A percentile compares a stretch with the other conserved stretches of the same genome.
Conservation (phyloP, 805 yeast genomes). For the Grigorovia yakushimaensis region DNA sequence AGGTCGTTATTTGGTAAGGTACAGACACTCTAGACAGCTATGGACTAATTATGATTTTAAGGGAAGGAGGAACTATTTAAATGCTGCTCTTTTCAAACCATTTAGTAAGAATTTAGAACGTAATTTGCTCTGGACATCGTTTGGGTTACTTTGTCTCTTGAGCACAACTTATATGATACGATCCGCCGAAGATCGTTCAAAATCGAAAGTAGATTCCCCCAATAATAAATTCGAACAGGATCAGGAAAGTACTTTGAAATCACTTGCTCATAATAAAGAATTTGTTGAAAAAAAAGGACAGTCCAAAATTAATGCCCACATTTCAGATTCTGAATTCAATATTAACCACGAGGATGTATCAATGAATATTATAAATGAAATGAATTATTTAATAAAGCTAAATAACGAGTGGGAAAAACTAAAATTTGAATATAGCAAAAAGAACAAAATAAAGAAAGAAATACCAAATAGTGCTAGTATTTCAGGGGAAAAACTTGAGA, state of each 20-base stretch:
- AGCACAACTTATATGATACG: background rate
- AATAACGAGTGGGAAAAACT: background rate
- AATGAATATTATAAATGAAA: background rate
- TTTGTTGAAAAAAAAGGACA: background rate
- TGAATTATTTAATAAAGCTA: background rate
- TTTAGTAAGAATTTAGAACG: background rate
- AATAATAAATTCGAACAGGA: too few species aligned
- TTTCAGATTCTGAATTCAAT: too few species aligned
- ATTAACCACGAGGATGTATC: too few species aligned
- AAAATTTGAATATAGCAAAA: background rate
- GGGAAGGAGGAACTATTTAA: background rate
- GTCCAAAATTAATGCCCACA: background rate
- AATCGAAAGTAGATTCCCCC: background rate
- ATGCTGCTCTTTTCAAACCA: background rate
- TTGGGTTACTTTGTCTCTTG: background rate
- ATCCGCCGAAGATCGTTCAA: background rate
- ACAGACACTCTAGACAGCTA: background rate
- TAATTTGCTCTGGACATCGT: background rate
- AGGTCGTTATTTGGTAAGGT: background rate
- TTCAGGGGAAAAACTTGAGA: too few species aligned
- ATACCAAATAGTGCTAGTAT: too few species aligned
- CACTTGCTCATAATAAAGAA: too few species aligned
- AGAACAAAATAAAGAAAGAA: too few species aligned
- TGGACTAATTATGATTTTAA: background rate
- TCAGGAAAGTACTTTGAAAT: too few species aligned